Evolutionary conservation across 768 basidiomycete genomes (phyloP).

Genomic region (Kwoniella heveanensis): DNA sequence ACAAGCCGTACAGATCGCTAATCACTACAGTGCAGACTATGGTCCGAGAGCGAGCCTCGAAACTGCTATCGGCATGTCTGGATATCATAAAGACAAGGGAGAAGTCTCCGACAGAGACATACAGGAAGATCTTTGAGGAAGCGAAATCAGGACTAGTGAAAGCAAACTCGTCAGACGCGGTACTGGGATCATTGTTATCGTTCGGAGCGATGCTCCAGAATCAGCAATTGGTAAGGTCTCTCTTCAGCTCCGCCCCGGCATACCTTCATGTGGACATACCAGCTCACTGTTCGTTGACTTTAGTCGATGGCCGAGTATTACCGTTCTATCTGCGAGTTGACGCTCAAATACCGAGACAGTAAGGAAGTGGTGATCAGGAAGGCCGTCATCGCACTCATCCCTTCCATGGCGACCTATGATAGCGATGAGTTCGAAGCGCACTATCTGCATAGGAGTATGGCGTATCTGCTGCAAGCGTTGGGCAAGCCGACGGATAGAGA

Average conservation of each 20-base stretch:
- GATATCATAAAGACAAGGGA: constrained; percentile 75
- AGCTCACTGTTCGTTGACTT: too few species aligned
- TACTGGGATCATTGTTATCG: constrained; percentile 88
- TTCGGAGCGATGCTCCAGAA: constrained; percentile 87
- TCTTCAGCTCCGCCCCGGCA: too few species aligned
- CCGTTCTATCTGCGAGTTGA: constrained; percentile 81
- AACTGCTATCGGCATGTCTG: constrained; percentile 87
- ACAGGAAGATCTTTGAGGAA: constrained; percentile 82
- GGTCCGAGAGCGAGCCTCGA: constrained; percentile 89
- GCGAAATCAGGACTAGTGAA: constrained; percentile 76
- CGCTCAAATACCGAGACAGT: constrained; percentile 82
- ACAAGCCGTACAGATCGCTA: too few species aligned
- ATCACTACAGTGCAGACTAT: constrained; percentile 59
- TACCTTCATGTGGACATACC: too few species aligned
- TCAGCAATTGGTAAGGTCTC: constrained; percentile 91
- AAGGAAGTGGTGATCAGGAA: constrained; percentile 84
- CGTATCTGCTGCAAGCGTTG: constrained; percentile 79
- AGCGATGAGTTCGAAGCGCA: constrained; percentile 87
- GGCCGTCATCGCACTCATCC: constrained; percentile 94
- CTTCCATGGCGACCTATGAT: constrained; percentile 90
- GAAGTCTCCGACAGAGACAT: constrained; percentile 67
- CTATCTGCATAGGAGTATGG: constrained; percentile 92
- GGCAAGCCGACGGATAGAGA: constrained; percentile 86
- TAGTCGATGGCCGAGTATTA: constrained; percentile 62
- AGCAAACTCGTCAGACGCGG: constrained; percentile 77